Percentiles rank a stretch among this genome's conserved stretches.
These are phyloP conservation scores for Coemansia sp. DNA, from an alignment of 192 early-diverging fungal genomes.

Conservation along the genomic window DNA sequence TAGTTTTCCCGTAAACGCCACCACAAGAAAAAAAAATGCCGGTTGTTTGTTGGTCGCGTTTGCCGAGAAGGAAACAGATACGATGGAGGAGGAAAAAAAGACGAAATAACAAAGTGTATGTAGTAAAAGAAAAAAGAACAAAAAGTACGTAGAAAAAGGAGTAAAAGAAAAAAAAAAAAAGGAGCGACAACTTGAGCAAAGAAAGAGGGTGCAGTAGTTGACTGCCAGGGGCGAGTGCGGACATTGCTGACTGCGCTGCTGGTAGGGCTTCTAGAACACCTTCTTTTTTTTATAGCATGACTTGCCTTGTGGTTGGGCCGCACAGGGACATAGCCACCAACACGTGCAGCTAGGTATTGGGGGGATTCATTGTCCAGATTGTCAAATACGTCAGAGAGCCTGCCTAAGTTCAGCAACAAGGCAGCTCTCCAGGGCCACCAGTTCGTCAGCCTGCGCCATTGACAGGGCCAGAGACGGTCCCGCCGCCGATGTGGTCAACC, in stretches of 20 bases:
- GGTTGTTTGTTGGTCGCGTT: background rate
- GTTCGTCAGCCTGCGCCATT: conserved; percentile 31
- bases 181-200: background rate
- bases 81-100: background rate
- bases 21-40: background rate
- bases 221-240: background rate
- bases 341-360: conserved; percentile 5
- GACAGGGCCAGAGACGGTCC: conserved; percentile 22
- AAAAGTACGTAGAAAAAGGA: background rate
- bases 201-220: conserved; percentile 1
- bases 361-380: background rate
- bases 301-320: background rate
- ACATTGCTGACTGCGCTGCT: background rate
- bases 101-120: background rate
- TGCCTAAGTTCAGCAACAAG: conserved; percentile 38
- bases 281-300: conserved; percentile 1
- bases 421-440: conserved; percentile 37
- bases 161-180: background rate
- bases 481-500: conserved; percentile 6
- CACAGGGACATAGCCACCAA: background rate
- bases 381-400: background rate
- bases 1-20: background rate
- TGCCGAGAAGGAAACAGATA: background rate
- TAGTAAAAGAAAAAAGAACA: background rate
- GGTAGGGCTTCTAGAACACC: background rate